Percentiles rank a stretch among this genome's conserved stretches.
Evolutionary conservation across 75 land plant species (phyloP).

Genomic region (Cryptomeria japonica): DNA sequence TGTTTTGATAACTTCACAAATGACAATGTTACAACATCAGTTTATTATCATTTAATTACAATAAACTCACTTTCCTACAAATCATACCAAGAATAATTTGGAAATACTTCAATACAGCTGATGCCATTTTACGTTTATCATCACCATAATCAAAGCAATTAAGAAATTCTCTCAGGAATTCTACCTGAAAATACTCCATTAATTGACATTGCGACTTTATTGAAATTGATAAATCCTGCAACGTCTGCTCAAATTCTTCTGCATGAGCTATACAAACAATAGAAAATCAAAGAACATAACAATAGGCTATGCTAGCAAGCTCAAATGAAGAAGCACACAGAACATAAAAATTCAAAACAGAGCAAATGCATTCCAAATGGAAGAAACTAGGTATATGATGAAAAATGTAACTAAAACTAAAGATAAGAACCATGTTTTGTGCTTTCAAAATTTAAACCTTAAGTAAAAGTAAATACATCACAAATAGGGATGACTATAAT

Average conservation of each 20-base stretch:
- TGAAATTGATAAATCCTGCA: slow-evolving; percentile 19
- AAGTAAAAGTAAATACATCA: background rate
- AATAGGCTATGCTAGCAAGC: background rate
- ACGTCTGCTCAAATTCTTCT: slow-evolving; percentile 29
- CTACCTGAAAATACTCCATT: slow-evolving; percentile 51
- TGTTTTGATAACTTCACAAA: background rate
- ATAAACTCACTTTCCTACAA: background rate
- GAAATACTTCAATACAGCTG: background rate
- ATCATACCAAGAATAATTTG: background rate
- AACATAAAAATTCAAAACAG: background rate
- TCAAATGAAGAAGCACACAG: background rate
- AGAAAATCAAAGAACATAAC: background rate
- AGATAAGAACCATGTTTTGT: background rate
- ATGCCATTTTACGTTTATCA: background rate
- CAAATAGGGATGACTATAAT: too few relatives aligned
- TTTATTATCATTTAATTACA: background rate
- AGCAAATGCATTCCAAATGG: background rate
- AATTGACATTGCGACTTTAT: slow-evolving; percentile 31
- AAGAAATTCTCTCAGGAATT: background rate
- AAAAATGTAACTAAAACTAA: background rate
- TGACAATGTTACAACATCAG: background rate
- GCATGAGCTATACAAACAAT: slow-evolving; percentile 8
- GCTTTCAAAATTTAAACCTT: background rate
- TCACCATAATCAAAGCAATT: background rate
- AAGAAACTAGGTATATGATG: background rate